Evolutionary conservation across 2,329 filamentous ascomycete species (phyloP), one percentile per base, ranked within the genome.

Genomic region (Sporothrix variecibatus): DNA sequence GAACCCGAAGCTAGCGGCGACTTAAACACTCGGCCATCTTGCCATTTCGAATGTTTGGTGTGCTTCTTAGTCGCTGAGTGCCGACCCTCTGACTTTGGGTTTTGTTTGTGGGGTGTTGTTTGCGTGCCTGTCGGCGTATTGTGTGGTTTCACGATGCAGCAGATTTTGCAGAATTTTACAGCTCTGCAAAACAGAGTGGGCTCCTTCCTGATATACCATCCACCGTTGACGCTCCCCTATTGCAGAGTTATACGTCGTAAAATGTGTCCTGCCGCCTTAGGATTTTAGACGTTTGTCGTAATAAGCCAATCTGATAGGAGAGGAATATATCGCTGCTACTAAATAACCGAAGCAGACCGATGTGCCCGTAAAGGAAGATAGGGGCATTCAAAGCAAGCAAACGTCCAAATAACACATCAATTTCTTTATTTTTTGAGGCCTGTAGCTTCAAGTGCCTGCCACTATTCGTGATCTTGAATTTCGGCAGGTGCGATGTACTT

Each of bases 21-120:
- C 53, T 60, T 71, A 60, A 62, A 34, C 51, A 46, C 69, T 71
- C 53, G 51, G 34, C 53, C 69, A 72, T 49, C 38, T 60, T 62
- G 38, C 69, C 69, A 11, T 72, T 34, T 43, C n/a, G 2, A 11
- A 23, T 38, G 23, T 40, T 28, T 26, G n/a, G 20, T 70, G 12
- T 2, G 20, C 11, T 12, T 17, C n/a, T n/a, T 7, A 15, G 7
- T 34, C 28, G 28, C 38, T 38, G 51, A 26, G 28, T 34, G 15
- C 46, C 43, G 43, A 8, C 15, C 28, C 67, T 7, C n/a, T 58
- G 6, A 20, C 43, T 31, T 17, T 23, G 28, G 46, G 17, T 56
- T 40, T 40, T 56, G 49, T 56, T 23, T 5, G 4, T 26, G 65
- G 46, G 17, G 3, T 38, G 11, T 43, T 43, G 38, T 17, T 26